These are phyloP conservation scores for Phaeoacremonium minimum DNA, from an alignment of 2,329 filamentous ascomycete species.

Conservation along the genomic window DNA sequence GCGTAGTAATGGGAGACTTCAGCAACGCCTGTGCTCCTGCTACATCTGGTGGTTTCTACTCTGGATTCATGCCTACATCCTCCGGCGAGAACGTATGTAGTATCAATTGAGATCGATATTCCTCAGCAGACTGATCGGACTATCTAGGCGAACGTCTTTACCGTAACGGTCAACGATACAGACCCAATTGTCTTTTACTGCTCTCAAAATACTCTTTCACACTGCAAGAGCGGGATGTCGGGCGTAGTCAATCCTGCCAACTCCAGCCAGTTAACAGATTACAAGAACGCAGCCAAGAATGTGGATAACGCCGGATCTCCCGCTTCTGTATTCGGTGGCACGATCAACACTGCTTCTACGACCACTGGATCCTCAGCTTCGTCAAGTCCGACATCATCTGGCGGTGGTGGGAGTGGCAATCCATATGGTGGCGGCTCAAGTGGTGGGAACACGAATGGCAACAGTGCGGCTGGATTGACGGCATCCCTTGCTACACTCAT, in stretches of 20 bases:
- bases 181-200: constrained; percentile 43
- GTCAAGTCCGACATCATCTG: not conserved
- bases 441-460: too few species aligned
- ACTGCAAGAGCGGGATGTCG: constrained; percentile 40
- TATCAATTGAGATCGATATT: too few species aligned
- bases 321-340: not conserved
- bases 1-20: constrained; percentile 42
- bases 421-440: not conserved
- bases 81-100: constrained; percentile 13
- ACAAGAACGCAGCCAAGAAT: constrained; percentile 15
- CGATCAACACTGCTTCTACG: not conserved
- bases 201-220: constrained; percentile 27
- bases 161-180: constrained; percentile 32
- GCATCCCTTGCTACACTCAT: not conserved
- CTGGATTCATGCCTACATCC: constrained; percentile 37
- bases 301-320: constrained; percentile 1
- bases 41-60: constrained; percentile 34
- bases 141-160: constrained; percentile 27
- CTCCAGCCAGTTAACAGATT: constrained; percentile 5
- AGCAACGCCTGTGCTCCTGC: constrained; percentile 41
- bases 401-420: too few species aligned
- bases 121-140: too few species aligned
- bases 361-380: not conserved
- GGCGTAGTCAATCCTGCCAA: constrained; percentile 35
- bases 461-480: not conserved